These are phyloP conservation scores for Ophiostoma sp. DNA, from an alignment of 2,329 filamentous ascomycete genomes.

Conservation along the genomic window DNA sequence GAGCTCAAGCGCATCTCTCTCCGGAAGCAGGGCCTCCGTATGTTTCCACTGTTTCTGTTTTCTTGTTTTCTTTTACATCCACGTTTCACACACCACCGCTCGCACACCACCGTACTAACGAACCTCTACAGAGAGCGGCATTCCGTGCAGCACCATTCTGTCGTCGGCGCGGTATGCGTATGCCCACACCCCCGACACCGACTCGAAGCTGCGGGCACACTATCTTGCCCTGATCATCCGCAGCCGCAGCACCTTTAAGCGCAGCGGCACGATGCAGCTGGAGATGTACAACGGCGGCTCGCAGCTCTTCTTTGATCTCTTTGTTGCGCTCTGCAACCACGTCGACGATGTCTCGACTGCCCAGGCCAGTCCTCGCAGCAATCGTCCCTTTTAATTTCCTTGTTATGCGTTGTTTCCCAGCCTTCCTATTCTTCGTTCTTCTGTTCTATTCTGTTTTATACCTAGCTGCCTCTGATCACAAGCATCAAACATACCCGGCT, in stretches of 20 bases:
- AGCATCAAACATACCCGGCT: no score
- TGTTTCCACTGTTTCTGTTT: no score
- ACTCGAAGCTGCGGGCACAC: constrained; percentile 85
- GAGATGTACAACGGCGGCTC: constrained; percentile 85
- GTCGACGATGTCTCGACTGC: constrained; percentile 63
- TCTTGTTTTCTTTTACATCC: no score
- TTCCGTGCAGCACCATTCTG: constrained; percentile 79
- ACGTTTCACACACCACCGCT: no score
- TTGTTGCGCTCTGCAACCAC: constrained; percentile 88
- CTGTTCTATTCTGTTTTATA: neutral
- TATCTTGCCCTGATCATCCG: constrained; percentile 91
- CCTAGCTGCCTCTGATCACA: neutral
- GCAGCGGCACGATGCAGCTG: constrained; percentile 89
- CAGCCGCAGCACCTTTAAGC: constrained; percentile 80
- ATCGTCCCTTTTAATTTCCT: constrained; percentile 31
- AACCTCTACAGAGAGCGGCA: constrained; percentile 52
- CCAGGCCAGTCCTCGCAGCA: constrained; percentile 37
- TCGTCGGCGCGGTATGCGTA: constrained; percentile 86
- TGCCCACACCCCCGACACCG: constrained; percentile 77
- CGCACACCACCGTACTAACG: no score
- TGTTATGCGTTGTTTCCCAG: neutral
- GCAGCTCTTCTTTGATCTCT: constrained; percentile 85
- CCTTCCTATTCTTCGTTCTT: no score
- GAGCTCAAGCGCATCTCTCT: constrained; percentile 80
- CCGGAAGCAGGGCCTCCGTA: constrained; percentile 75